phyloP scores from a whole-genome alignment of 2,329 filamentous ascomycete species.

The Penicillium digitatum region DNA sequence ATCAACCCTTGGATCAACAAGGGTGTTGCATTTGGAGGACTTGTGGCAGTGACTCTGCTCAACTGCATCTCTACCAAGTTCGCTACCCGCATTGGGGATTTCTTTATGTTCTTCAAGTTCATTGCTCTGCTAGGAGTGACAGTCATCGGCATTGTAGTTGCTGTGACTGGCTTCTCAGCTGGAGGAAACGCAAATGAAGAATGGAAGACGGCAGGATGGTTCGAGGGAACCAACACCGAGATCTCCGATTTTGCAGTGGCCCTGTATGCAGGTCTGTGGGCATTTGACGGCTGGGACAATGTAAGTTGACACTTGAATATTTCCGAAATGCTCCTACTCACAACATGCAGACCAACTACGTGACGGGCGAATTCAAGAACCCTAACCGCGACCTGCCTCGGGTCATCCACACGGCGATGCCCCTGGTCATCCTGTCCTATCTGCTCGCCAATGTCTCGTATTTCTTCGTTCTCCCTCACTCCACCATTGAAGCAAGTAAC shows the following conservation, averaged over 20 bases:
- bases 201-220: slow-evolving; percentile 88
- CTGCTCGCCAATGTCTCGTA: slow-evolving; percentile 89
- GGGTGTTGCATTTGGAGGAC: slow-evolving; percentile 70
- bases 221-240: slow-evolving; percentile 75
- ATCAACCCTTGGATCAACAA: slow-evolving; percentile 89
- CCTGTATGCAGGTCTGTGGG: slow-evolving; percentile 92
- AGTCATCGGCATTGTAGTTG: slow-evolving; percentile 82
- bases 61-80: slow-evolving; percentile 90
- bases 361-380: slow-evolving; percentile 94
- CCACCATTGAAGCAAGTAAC: slow-evolving; percentile 78
- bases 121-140: slow-evolving; percentile 82
- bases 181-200: slow-evolving; percentile 71
- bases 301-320: slow-evolving; percentile 50
- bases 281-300: slow-evolving; percentile 98
- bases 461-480: slow-evolving; percentile 83
- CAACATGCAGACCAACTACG: slow-evolving; percentile 72
- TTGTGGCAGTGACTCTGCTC: slow-evolving; percentile 72
- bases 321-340: slow-evolving; percentile 1
- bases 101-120: slow-evolving; percentile 98
- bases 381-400: slow-evolving; percentile 83
- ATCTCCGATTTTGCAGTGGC: slow-evolving; percentile 88
- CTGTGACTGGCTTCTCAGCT: slow-evolving; percentile 75
- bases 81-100: slow-evolving; percentile 79
- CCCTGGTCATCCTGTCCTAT: slow-evolving; percentile 85
- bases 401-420: slow-evolving; percentile 95